Conservation (phyloP, 495 filamentous ascomycete genomes). For the Darksidea phi region DNA sequence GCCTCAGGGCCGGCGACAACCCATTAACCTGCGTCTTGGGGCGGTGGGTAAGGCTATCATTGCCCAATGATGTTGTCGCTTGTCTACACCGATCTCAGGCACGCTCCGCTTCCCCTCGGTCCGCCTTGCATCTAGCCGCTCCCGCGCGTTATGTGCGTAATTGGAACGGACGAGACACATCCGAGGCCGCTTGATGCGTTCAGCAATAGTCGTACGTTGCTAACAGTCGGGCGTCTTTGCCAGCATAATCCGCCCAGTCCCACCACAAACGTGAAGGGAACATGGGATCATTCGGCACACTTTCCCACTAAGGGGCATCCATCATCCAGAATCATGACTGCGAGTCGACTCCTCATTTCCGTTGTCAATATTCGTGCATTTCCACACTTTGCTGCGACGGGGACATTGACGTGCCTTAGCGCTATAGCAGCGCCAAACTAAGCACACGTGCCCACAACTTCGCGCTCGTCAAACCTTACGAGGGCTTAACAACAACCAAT, state of each 20-base stretch:
- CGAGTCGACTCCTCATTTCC: too few species aligned
- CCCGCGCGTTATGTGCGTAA: background rate
- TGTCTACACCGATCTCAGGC: background rate
- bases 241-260: too few species aligned
- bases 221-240: background rate
- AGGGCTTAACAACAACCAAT: background rate
- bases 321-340: too few species aligned
- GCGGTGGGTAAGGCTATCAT: constrained; percentile 4
- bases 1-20: constrained; percentile 18
- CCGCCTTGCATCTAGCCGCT: background rate
- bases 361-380: background rate
- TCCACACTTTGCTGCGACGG: background rate
- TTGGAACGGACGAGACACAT: background rate
- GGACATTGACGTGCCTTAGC: background rate
- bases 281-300: too few species aligned
- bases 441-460: background rate
- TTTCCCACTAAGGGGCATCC: too few species aligned
- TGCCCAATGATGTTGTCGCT: background rate
- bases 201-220: background rate
- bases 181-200: background rate
- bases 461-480: background rate
- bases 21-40: background rate
- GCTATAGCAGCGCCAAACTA: constrained; percentile 1
- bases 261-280: too few species aligned
- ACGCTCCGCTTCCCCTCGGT: background rate